Percentiles rank a stretch among this genome's conserved stretches.
Conservation (phyloP, 495 filamentous ascomycete species). For the Hamigera avellanea region DNA sequence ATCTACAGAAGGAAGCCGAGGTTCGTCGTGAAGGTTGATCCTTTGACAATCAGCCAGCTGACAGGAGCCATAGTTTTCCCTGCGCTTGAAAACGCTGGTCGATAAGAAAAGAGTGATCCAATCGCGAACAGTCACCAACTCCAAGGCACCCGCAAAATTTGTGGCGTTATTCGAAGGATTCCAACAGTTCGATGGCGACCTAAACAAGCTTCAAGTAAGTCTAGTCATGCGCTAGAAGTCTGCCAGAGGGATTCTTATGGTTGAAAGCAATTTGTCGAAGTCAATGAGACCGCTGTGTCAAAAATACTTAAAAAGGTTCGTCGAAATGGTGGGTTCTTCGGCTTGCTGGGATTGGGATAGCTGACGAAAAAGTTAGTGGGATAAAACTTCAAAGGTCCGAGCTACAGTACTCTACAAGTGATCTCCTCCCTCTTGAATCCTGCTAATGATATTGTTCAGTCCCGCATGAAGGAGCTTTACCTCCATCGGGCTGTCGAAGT, state of each 20-base stretch:
- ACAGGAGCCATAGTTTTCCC: conserved; percentile 55
- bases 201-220: conserved; percentile 79
- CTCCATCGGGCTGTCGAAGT: conserved; percentile 93
- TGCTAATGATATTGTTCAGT: conserved; percentile 34
- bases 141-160: conserved; percentile 81
- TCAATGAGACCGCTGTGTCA: conserved; percentile 93
- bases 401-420: neutral
- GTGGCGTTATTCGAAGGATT: conserved; percentile 91
- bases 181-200: conserved; percentile 87
- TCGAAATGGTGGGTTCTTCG: conserved; percentile 1
- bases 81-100: conserved; percentile 78
- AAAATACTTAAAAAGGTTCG: conserved; percentile 93
- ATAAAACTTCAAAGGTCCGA: conserved; percentile 89
- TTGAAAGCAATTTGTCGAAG: conserved; percentile 81
- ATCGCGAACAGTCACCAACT: conserved; percentile 57
- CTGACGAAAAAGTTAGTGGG: conserved; percentile 52
- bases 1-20: conserved; percentile 96
- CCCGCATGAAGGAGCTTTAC: conserved; percentile 94
- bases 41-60: conserved; percentile 1
- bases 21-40: conserved; percentile 35
- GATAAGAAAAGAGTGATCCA: conserved; percentile 90
- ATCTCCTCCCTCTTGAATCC: conserved; percentile 6
- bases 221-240: neutral
- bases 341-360: neutral
- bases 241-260: conserved; percentile 1